Evolutionary conservation across 1,284 basidiomycete species (phyloP), one percentile per base, ranked within the genome.

Genomic region (Flammula alnicola): DNA sequence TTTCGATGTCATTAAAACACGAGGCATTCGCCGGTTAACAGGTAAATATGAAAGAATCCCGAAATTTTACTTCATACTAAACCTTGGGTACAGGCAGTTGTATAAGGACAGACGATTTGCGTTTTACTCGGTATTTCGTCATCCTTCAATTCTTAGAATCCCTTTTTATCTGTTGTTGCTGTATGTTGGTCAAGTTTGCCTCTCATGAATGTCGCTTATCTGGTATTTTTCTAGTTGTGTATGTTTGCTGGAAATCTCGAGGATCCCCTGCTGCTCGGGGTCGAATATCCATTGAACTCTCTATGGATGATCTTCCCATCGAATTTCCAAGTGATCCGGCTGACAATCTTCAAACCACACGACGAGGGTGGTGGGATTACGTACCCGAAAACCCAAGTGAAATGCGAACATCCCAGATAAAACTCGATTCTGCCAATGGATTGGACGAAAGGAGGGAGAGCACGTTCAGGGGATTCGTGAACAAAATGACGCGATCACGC

Each of bases 301-400:
- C 79, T 1, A 68, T 75, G 57, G 74, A 78, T 36, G 70, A 74
- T 36, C 55, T 70, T 41, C 57, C 62, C 32, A 50, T 66, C 36
- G 62, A 67, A 44, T 62, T 65, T 36, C 58, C 56, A 11, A 47
- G 56, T 17, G 67, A 67, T 20, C 53, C 57, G 20, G 26, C 23
- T 7, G 47, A 47, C 14, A 39, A 42, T 3, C 59, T 59, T n/a
- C 68, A 67, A 26, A 54, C 58, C 12, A 58, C 63, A 12, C 69
- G 68, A 25, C 71, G 78, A 29, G 79, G 75, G 7, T 83, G 81
- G 80, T 82, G 80, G 80, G 79, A 83, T 57, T 78, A 79, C 53
- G 67, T 68, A 3, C 60, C 66, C 9, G 49, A 56, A 30, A 36
- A 51, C 2, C 43, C 25, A 36, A 32, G 41, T 32, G 17, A 16